Conservation (phyloP, 2,329 filamentous ascomycete species). For the Aspergillus brunneoviolaceus region DNA sequence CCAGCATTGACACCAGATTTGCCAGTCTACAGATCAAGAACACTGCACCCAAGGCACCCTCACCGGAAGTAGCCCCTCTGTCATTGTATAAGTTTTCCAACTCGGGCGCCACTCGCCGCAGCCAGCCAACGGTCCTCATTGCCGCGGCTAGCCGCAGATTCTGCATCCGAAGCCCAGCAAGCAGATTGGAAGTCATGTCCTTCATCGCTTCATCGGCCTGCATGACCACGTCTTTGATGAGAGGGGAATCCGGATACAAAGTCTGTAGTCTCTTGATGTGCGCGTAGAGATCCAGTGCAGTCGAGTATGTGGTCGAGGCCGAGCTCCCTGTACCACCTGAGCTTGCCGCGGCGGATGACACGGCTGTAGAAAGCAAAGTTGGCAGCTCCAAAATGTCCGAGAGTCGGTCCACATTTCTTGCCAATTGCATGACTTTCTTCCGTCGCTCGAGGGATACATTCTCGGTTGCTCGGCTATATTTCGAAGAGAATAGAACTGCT, state of each 20-base stretch:
- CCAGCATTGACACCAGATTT: conserved; percentile 75
- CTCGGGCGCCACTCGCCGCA: conserved; percentile 82
- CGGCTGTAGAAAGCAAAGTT: conserved; percentile 74
- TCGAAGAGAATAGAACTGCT: conserved; percentile 76
- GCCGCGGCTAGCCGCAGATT: conserved; percentile 84
- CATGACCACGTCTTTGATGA: conserved; percentile 69
- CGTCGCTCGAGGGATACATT: conserved; percentile 70
- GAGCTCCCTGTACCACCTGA: conserved; percentile 44
- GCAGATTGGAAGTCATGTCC: conserved; percentile 80
- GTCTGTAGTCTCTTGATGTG: conserved; percentile 84
- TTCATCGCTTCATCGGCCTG: conserved; percentile 88
- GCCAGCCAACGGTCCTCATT: conserved; percentile 86
- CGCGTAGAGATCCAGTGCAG: conserved; percentile 86
- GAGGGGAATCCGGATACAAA: conserved; percentile 74
- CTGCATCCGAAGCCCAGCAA: conserved; percentile 72
- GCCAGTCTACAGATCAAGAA: conserved; percentile 84
- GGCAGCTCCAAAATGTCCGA: conserved; percentile 91
- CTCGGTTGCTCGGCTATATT: conserved; percentile 72
- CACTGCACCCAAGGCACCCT: conserved; percentile 74
- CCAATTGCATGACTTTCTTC: conserved; percentile 75
- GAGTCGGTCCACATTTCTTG: conserved; percentile 83
- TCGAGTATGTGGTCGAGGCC: conserved; percentile 72
- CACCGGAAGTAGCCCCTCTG: conserved; percentile 34
- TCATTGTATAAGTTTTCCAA: conserved; percentile 53
- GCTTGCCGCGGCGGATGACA: conserved; percentile 45